phyloP scores from a whole-genome alignment of 345 rosid species.

The Camelina laxa region DNA sequence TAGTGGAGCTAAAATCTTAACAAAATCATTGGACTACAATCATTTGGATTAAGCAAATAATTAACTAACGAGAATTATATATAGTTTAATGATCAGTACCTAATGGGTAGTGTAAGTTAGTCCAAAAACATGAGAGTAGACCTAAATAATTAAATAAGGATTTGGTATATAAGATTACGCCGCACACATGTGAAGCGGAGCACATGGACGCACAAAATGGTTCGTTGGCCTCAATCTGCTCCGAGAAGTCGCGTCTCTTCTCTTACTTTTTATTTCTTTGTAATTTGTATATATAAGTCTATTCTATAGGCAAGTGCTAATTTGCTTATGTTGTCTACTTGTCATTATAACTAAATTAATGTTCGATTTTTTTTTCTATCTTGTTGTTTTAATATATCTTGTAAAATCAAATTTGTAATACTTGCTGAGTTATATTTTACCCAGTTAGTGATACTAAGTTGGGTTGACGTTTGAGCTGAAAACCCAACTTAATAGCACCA shows the following conservation, averaged over 20 bases:
- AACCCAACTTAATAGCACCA: too few relatives aligned
- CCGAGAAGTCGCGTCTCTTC: constrained; percentile 66
- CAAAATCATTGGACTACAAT: constrained; percentile 17
- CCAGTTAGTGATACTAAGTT: too few relatives aligned
- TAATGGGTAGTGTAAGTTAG: constrained; percentile 10
- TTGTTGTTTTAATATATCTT: too few relatives aligned
- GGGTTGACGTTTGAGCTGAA: too few relatives aligned
- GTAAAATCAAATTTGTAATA: too few relatives aligned
- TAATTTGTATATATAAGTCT: constrained; percentile 1
- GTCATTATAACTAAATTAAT: constrained; percentile 2
- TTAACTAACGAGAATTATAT: background rate
- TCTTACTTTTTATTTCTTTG: background rate
- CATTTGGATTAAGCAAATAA: background rate
- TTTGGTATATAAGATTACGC: constrained; percentile 9
- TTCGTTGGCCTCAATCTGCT: constrained; percentile 49
- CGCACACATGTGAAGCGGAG: constrained; percentile 37
- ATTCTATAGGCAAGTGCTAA: background rate
- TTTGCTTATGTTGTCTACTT: constrained; percentile 32
- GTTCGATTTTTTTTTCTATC: background rate
- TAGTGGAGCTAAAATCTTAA: constrained; percentile 3
- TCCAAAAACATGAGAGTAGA: constrained; percentile 14
- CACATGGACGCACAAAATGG: constrained; percentile 33
- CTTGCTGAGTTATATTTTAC: too few relatives aligned
- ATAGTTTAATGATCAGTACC: background rate
- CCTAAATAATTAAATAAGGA: constrained; percentile 15